These are phyloP conservation scores for Citrullus amarus DNA, from an alignment of 306 rosid genomes.

Conservation along the genomic window DNA sequence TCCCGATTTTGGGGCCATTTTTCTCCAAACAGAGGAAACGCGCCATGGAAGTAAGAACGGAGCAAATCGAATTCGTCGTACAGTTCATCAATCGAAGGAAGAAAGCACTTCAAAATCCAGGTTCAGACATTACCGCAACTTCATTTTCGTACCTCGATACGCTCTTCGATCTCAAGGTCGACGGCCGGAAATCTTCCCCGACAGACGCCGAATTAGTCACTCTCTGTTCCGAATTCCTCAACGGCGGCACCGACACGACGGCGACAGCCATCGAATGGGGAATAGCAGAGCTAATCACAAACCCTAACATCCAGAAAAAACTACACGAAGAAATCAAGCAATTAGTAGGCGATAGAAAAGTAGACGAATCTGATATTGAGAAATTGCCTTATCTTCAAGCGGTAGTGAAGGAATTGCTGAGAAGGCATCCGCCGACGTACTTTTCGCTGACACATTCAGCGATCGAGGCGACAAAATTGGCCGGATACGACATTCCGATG, in stretches of 20 bases:
- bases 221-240: constrained; percentile 15
- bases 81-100: constrained; percentile 51
- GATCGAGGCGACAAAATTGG: constrained; percentile 47
- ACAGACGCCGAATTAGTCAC: constrained; percentile 6
- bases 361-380: constrained; percentile 2
- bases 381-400: constrained; percentile 80
- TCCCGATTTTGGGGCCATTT: constrained; percentile 63
- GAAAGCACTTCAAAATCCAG: constrained; percentile 53
- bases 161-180: constrained; percentile 9
- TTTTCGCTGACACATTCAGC: constrained; percentile 71
- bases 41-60: constrained; percentile 44
- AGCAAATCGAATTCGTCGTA: constrained; percentile 49
- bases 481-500: constrained; percentile 64
- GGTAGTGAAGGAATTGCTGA: constrained; percentile 57
- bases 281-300: constrained; percentile 2
- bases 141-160: constrained; percentile 33
- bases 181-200: background rate
- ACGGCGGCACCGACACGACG: constrained; percentile 14
- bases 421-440: constrained; percentile 86
- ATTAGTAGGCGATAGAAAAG: background rate
- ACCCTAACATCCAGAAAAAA: constrained; percentile 7
- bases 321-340: constrained; percentile 5
- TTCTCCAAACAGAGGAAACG: constrained; percentile 70
- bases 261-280: constrained; percentile 12
- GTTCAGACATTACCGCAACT: constrained; percentile 49